Evolutionary conservation across 768 basidiomycete species (phyloP), one percentile per base, ranked within the genome.

Genomic region (Collybia nuda): DNA sequence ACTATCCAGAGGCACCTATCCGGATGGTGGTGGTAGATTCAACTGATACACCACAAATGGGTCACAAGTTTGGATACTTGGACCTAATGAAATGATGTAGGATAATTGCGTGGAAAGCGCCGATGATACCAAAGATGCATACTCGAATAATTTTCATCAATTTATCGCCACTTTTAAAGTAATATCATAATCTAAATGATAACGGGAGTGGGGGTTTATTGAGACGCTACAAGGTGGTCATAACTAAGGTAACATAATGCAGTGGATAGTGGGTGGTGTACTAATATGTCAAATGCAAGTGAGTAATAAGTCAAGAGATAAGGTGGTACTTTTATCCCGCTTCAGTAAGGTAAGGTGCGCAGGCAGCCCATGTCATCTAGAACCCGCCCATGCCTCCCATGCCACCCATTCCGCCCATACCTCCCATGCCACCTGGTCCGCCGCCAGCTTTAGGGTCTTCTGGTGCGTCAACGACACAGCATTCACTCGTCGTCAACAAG

Each of bases 401-500:
- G 6, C 75, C 75, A 8, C 71, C 72, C 67, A 70, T 69, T 5
- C 70, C 72, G 6, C 67, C 67, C 63, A 70, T 69, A 17, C 73
- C 72, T 8, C 67, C 69, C 56, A 82, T 85, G 6, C 81, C 83
- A 1, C 74, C 75, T 15, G 56, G 59, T 15, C 68, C 67, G n/a
- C 66, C 73, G n/a, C 66, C 73, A 3, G 78, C 71, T 48, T 84
- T 74, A 44, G 88, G 78, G 56, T 89, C 82, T 64, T 97, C 93
- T 56, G 90, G 88, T 12, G 86, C 90, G 44, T 98, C 93, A 19
- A 98, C 94, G 36, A 98, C 81, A 65, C 90, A 90, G 37, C 84
- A 87, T 76, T 98, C 95, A 59, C 87, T 90, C 45, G 95, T 98
- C 42, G 93, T 93, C 70, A 98, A 74, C 67, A 98, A 72, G 55